Evolutionary conservation across 2,329 filamentous ascomycete genomes (phyloP), one percentile per base, ranked within the genome.

Genomic region (Paraphaeosphaeria minitans): DNA sequence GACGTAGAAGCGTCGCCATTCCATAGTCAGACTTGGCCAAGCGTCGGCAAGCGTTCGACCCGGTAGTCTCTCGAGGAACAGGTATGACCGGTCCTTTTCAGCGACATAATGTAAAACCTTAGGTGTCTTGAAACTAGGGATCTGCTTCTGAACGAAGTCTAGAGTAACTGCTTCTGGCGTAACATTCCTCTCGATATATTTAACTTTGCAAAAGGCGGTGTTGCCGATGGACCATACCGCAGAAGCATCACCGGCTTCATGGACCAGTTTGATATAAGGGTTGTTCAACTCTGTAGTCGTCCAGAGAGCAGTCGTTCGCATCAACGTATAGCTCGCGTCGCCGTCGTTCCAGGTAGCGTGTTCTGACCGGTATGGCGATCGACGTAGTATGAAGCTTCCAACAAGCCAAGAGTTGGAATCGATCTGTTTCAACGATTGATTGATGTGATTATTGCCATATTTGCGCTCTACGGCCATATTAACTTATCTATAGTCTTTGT

Each of bases 11-110:
- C 55, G n/a, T 35, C 62, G 58, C 58, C 61, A 63, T 3, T 57
- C 48, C 43, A 66, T 60, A 52, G 67, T 59, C 55, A 77, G 64
- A 27, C 27, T 61, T 50, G 62, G 56, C 67, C 70, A 76, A 7
- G 67, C 64, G 7, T 53, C 27, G 29, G 60, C 64, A 10, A 76
- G 65, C 13, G 66, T 73, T 41, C 61, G 60, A 16, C 73, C 69
- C 6, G 59, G 65, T 2, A 75, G 54, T 33, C 64, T 64, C 13
- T 46, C 52, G 8, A 70, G 39, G 31, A 75, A 62, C 1, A 74
- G 59, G 27, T 67, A 75, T n/a, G 66, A 69, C 29, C 66, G 62
- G 35, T 54, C 59, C 22, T 66, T 55, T 41, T 55, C 57, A 55
- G 72, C 62, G 27, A 52, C 59, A 22, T 71, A 63, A 58, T 29